These are phyloP conservation scores for Thermomucor indicae-seudaticae DNA, from an alignment of 371 early-diverging fungal species.

Conservation along the genomic window DNA sequence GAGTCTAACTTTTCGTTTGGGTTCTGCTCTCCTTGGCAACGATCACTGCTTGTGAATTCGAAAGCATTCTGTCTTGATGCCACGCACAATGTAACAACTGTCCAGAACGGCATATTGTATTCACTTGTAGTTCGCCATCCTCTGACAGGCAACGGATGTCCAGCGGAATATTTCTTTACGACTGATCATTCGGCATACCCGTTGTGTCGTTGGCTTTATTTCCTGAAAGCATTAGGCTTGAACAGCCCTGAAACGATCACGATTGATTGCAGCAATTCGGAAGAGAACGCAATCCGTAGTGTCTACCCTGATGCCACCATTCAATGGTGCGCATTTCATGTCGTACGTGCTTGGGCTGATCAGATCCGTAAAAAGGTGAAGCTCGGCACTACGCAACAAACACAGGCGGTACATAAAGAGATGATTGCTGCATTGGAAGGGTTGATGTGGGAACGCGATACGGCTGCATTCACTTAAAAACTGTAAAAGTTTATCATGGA, in stretches of 20 bases:
- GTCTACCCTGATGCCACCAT: not conserved
- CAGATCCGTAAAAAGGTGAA: not conserved
- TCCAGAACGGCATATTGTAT: no score
- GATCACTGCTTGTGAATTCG: no score
- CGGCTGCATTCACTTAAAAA: not conserved
- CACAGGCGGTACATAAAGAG: not conserved
- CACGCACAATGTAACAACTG: not conserved
- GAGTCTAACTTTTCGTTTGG: not conserved
- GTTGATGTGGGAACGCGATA: not conserved
- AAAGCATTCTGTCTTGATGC: not conserved
- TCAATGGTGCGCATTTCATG: conserved; percentile 3
- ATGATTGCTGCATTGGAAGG: not conserved
- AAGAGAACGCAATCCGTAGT: not conserved
- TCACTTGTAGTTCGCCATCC: conserved; percentile 2
- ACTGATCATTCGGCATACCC: not conserved
- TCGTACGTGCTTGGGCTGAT: not conserved
- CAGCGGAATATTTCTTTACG: not conserved
- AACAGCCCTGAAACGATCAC: not conserved
- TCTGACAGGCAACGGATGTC: not conserved
- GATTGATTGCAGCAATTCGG: not conserved
- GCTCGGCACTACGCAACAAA: not conserved
- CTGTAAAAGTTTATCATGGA: not conserved
- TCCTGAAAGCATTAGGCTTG: not conserved
- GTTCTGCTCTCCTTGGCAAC: not conserved
- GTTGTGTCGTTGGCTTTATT: not conserved